Evolutionary conservation across 1,284 basidiomycete species (phyloP).

Genomic region (Cryptococcus maquisensis): DNA sequence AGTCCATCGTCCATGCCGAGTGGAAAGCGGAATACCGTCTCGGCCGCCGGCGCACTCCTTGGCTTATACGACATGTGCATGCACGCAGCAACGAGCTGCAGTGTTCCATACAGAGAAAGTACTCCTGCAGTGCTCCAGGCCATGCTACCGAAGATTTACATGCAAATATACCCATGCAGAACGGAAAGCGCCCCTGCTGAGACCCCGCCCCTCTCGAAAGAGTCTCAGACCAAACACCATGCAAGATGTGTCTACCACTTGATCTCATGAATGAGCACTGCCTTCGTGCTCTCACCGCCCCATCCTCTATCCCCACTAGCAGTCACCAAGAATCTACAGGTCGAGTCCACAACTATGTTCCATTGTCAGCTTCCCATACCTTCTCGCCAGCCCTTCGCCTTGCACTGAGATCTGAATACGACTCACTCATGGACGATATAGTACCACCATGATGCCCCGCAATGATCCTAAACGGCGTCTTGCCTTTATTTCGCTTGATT

Average conservation of each 20-base stretch:
- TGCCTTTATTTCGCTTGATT: conserved; percentile 54
- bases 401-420: background rate
- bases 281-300: conserved; percentile 83
- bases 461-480: conserved; percentile 86
- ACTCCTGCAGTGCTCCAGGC: no score
- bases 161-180: no score
- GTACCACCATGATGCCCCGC: conserved; percentile 94
- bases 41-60: no score
- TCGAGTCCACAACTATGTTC: conserved; percentile 73
- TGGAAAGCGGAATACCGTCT: no score
- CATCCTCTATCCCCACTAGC: conserved; percentile 93
- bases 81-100: no score
- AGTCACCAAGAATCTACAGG: conserved; percentile 77
- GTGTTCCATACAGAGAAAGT: no score
- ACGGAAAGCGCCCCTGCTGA: no score
- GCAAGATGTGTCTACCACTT: conserved; percentile 49
- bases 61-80: no score
- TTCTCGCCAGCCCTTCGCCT: background rate
- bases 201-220: no score
- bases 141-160: no score
- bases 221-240: no score
- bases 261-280: conserved; percentile 85
- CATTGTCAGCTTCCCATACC: background rate
- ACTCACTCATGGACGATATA: conserved; percentile 80
- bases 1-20: no score